These are phyloP conservation scores for Penicillium canariense DNA, from an alignment of 495 filamentous ascomycete genomes.

Conservation along the genomic window DNA sequence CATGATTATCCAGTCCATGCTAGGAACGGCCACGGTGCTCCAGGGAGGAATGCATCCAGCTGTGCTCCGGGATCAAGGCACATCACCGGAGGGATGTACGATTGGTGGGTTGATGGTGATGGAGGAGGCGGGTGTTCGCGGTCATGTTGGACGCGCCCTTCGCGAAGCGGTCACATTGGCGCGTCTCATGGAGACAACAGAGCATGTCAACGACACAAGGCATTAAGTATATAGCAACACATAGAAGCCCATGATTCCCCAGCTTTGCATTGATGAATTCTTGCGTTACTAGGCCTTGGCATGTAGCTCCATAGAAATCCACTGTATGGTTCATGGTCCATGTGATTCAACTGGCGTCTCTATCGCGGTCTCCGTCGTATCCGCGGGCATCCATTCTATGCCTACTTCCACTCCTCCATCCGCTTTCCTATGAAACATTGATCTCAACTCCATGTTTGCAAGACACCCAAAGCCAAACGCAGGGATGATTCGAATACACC, in stretches of 20 bases:
- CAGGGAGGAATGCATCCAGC: constrained; percentile 40
- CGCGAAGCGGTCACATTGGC: constrained; percentile 44
- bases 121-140: constrained; percentile 43
- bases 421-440: constrained; percentile 21
- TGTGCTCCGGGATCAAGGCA: constrained; percentile 39
- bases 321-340: not conserved
- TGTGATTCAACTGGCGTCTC: not conserved
- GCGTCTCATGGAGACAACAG: constrained; percentile 35
- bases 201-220: constrained; percentile 40
- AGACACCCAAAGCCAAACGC: constrained; percentile 38
- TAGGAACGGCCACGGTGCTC: constrained; percentile 38
- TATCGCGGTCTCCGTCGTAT: not conserved
- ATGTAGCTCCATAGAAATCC: no score
- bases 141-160: constrained; percentile 37
- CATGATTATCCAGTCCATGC: constrained; percentile 42
- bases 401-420: not conserved
- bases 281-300: no score
- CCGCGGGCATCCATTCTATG: not conserved
- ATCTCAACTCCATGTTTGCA: constrained; percentile 30
- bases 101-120: constrained; percentile 46
- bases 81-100: constrained; percentile 44
- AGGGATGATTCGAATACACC: constrained; percentile 36
- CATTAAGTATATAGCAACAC: constrained; percentile 19
- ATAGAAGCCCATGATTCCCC: no score
- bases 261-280: no score